A percentile compares a stretch with the other conserved stretches of the same genome.
phyloP scores from a whole-genome alignment of 2,329 filamentous ascomycete genomes.

The Neonectria ditissima region DNA sequence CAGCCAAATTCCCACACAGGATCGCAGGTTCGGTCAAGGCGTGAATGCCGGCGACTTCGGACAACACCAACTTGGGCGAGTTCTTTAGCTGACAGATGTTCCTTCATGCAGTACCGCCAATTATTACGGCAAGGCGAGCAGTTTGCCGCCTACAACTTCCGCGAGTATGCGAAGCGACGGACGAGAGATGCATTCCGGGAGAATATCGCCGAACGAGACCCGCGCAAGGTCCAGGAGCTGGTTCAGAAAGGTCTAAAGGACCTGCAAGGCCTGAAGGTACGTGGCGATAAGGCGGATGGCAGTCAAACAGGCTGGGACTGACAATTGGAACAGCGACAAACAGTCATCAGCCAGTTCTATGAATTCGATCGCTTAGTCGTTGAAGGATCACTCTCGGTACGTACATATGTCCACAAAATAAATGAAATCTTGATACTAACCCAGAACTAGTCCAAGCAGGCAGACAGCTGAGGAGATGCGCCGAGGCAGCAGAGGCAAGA shows the following conservation, averaged over 20 bases:
- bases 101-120: constrained; percentile 80
- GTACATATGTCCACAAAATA: neutral
- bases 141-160: constrained; percentile 96
- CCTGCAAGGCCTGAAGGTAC: constrained; percentile 89
- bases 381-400: constrained; percentile 84
- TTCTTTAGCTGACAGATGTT: constrained; percentile 28
- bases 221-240: constrained; percentile 84
- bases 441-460: constrained; percentile 73
- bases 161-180: constrained; percentile 93
- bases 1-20: constrained; percentile 18
- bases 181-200: constrained; percentile 93
- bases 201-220: constrained; percentile 78
- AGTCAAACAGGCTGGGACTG: constrained; percentile 2
- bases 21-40: neutral
- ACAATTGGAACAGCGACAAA: constrained; percentile 79
- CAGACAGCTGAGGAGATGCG: constrained; percentile 73
- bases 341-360: constrained; percentile 93
- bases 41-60: constrained; percentile 24
- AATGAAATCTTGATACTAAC: constrained; percentile 26
- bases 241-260: constrained; percentile 90
- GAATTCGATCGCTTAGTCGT: constrained; percentile 92
- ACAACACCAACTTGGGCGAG: neutral
- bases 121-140: constrained; percentile 86
- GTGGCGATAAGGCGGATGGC: constrained; percentile 21
- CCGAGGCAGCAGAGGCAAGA: constrained; percentile 83